Base-by-base conservation (phyloP, 164 flowering plant species). In the Malania oleifera region DNA sequence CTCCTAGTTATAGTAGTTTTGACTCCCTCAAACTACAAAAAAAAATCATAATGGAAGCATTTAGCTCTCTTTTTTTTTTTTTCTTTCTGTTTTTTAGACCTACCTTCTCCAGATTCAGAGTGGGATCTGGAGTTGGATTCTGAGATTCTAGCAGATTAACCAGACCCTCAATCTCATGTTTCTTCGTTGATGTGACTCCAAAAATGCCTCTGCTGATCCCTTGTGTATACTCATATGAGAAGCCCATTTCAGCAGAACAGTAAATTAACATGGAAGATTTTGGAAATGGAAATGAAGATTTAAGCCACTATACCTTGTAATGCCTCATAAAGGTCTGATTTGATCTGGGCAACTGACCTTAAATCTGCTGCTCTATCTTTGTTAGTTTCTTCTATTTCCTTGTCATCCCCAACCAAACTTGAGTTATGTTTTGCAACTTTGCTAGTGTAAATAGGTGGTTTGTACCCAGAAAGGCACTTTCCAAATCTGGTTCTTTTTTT, bases 171-270 rank as follows among this genome's bases (percentile, higher is more conserved):
- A 93, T 87, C 72, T 87, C 91, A 62, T 77, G 53, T 70, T 84
- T 89, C 78, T 78, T 89, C 6, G 67, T 77, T 50, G 95, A 82
- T 52, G 82, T 75, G 17, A 81, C 80, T 52, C 98, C 96, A 71
- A 89, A 89, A 60, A 93, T 86, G 59, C 98, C 98, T 75, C 97
- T 87, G 55, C 89, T 83, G 20, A 85, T 75, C 37, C 89, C 96
- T 86, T 60, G 12, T 17, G 37, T 13, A 71, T 12, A 39, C 22
- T 19, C 15, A 51, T 39, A 47, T 20, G 15, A 37, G 22, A 53
- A 50, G n/a, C 62, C 20, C 52, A 59, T 29, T 62, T 54, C 41
- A 43, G 56, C 12, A 55, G 1, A 24, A 3, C 4, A 26, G 26
- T 19, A 1, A 10, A 3, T 10, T 28, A 3, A n/a, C 3, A 22